A percentile compares a stretch with the other conserved stretches of the same genome.
Conservation (phyloP, 1,139 yeast species). For the Kodamaea fungicola region DNA sequence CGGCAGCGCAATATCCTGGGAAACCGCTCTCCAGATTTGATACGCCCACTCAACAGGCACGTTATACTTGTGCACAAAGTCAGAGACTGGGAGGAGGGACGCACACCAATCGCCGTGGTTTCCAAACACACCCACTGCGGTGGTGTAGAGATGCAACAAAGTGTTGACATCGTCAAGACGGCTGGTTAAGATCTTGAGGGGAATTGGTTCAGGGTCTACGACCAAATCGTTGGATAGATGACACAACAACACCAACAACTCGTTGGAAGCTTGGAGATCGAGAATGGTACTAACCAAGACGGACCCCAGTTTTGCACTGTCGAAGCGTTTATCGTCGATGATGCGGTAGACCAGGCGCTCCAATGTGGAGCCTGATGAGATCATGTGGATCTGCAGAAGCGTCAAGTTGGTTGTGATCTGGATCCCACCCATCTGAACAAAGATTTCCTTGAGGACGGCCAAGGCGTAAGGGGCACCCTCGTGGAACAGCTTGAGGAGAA, state of each 20-base stretch:
- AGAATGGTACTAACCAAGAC: slow-evolving; percentile 50
- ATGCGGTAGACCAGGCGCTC: slow-evolving; percentile 55
- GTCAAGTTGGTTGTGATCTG: slow-evolving; percentile 66
- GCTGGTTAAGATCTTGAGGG: slow-evolving; percentile 69
- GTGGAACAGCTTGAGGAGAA: slow-evolving; percentile 64
- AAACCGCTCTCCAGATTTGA: slow-evolving; percentile 68
- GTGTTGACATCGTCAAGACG: slow-evolving; percentile 69
- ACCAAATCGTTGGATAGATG: slow-evolving; percentile 45
- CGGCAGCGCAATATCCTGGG: neutral
- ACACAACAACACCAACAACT: slow-evolving; percentile 62
- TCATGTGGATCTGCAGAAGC: slow-evolving; percentile 57
- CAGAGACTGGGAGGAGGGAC: slow-evolving; percentile 40
- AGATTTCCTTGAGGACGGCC: slow-evolving; percentile 64
- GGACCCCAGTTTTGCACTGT: slow-evolving; percentile 46
- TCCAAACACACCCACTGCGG: slow-evolving; percentile 54
- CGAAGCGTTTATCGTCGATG: slow-evolving; percentile 58
- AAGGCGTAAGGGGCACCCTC: slow-evolving; percentile 61
- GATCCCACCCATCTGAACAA: slow-evolving; percentile 80
- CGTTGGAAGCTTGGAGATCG: slow-evolving; percentile 49
- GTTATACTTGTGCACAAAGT: slow-evolving; percentile 45
- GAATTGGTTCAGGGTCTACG: slow-evolving; percentile 34
- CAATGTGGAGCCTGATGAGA: slow-evolving; percentile 64
- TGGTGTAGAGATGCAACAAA: slow-evolving; percentile 61
- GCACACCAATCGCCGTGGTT: slow-evolving; percentile 29
- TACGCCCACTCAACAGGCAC: slow-evolving; percentile 70